Percentiles rank a stretch among this genome's conserved stretches.
These are phyloP conservation scores for Fusarium burgessii DNA, from an alignment of 2,329 filamentous ascomycete genomes.

Conservation along the genomic window DNA sequence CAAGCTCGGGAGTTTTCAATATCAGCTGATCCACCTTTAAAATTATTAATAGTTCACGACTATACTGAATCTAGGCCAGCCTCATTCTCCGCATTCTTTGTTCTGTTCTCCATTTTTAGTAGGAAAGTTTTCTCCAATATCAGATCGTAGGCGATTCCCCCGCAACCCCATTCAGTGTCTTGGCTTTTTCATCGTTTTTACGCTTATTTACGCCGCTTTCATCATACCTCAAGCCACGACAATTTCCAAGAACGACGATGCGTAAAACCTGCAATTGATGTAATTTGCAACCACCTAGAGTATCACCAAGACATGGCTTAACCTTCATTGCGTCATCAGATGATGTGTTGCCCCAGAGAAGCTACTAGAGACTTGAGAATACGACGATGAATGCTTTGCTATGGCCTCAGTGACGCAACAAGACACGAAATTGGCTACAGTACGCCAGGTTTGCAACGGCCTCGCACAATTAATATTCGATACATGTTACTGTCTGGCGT, in stretches of 20 bases:
- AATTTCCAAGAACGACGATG: not conserved
- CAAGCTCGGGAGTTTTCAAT: not conserved
- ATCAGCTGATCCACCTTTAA: not conserved
- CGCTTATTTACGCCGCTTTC: slow-evolving; percentile 9
- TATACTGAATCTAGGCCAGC: not conserved
- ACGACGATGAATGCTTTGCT: not conserved
- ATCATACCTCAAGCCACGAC: slow-evolving; percentile 3
- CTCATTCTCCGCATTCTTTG: not conserved
- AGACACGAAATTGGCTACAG: accelerated
- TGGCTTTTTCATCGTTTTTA: not conserved
- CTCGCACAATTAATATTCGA: too few relatives aligned
- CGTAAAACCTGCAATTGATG: not conserved
- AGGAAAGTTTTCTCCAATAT: not conserved
- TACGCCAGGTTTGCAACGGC: too few relatives aligned
- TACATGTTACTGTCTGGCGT: too few relatives aligned
- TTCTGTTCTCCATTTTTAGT: not conserved
- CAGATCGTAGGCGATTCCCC: not conserved
- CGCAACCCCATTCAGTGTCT: not conserved
- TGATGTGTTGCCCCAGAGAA: not conserved
- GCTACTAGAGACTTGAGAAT: not conserved
- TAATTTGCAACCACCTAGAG: not conserved
- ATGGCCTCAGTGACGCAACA: too few relatives aligned
- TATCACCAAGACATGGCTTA: not conserved
- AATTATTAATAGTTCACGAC: not conserved
- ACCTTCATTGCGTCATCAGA: not conserved